Conservation (phyloP, 176 grass and related monocot species). For the Hsuehochloa calcarea region DNA sequence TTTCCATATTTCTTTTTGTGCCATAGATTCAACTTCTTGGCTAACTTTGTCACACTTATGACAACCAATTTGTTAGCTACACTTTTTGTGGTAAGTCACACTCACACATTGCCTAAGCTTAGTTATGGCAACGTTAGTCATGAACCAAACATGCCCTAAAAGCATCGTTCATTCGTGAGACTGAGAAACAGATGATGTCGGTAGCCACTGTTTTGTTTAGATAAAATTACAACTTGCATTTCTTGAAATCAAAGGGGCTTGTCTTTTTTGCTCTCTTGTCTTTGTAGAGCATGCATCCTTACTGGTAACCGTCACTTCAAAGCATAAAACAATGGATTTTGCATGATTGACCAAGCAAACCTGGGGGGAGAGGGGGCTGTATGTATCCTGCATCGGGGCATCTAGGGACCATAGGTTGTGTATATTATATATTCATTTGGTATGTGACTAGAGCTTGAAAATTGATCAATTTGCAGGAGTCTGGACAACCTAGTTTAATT, state of each 20-base stretch:
- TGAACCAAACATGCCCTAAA: not conserved
- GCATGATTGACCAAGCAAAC: slow-evolving; percentile 12
- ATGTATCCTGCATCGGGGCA: not conserved
- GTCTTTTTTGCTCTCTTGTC: slow-evolving; percentile 8
- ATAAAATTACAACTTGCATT: not conserved
- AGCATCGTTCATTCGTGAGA: not conserved
- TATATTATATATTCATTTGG: not conserved
- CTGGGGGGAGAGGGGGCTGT: slow-evolving; percentile 4
- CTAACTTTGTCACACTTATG: too few species aligned
- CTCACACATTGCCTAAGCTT: too few species aligned
- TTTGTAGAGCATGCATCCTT: slow-evolving; percentile 1
- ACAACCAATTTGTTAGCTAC: too few species aligned
- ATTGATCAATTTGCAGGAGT: not conserved
- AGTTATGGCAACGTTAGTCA: too few species aligned
- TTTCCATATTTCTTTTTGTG: too few species aligned
- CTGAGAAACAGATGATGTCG: not conserved
- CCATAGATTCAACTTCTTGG: too few species aligned
- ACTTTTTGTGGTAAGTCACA: too few species aligned
- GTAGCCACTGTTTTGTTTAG: not conserved
- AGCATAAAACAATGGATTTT: slow-evolving; percentile 19
- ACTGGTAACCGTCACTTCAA: not conserved
- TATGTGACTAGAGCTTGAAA: slow-evolving; percentile 3
- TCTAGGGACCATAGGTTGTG: not conserved
- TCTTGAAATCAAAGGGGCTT: not conserved
- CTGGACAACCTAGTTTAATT: not conserved